Conservation (phyloP, 2,329 filamentous ascomycete species). For the Apiospora arundinis region DNA sequence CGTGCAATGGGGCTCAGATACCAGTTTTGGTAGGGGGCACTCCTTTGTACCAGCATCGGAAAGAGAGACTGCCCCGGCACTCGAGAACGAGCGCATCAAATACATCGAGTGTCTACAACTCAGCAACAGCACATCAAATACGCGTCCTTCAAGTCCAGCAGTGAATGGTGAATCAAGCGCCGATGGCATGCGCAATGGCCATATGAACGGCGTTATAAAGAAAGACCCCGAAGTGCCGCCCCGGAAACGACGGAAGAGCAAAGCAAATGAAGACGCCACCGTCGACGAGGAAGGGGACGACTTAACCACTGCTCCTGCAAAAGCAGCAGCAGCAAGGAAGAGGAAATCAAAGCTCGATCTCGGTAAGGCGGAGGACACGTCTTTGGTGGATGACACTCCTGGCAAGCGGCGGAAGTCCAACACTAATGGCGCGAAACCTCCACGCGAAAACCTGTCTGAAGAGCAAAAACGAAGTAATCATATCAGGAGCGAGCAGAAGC, state of each 20-base stretch:
- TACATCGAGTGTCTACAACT: constrained; percentile 63
- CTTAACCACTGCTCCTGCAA: constrained; percentile 34
- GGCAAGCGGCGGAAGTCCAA: constrained; percentile 59
- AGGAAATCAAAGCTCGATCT: constrained; percentile 56
- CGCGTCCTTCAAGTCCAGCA: constrained; percentile 63
- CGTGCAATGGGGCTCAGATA: constrained; percentile 72
- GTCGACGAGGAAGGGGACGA: constrained; percentile 51
- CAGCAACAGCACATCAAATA: constrained; percentile 64
- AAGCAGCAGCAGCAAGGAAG: constrained; percentile 48
- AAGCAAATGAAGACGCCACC: constrained; percentile 49
- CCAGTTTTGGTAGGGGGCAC: constrained; percentile 63
- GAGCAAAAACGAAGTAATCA: constrained; percentile 86
- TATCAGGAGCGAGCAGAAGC: constrained; percentile 64
- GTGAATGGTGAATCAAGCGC: constrained; percentile 36
- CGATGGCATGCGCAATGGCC: constrained; percentile 34
- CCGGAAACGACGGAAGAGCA: constrained; percentile 63
- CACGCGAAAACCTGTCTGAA: constrained; percentile 78
- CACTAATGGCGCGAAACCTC: constrained; percentile 49
- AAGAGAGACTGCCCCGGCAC: constrained; percentile 63
- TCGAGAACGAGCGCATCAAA: constrained; percentile 61
- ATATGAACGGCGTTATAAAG: constrained; percentile 37
- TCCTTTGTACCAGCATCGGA: constrained; percentile 64
- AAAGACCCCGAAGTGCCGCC: constrained; percentile 50
- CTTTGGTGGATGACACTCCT: constrained; percentile 41
- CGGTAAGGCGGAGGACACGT: constrained; percentile 43